A percentile compares a stretch with the other conserved stretches of the same genome.
phyloP scores from a whole-genome alignment of 208 protist genomes.

The Crithidia brevicula region DNA sequence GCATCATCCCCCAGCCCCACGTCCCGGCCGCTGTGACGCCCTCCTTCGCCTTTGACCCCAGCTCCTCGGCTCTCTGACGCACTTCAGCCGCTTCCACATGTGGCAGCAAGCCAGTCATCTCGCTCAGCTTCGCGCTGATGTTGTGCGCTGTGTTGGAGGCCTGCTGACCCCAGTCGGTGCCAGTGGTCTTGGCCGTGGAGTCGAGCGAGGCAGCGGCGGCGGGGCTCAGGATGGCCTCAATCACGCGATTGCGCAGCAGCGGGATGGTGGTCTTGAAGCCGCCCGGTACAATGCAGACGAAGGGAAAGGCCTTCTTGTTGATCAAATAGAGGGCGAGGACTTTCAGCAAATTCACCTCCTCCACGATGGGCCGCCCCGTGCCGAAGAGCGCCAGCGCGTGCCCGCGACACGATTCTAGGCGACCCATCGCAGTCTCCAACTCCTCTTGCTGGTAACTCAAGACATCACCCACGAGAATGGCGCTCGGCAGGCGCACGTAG shows the following conservation, averaged over 20 bases:
- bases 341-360: conserved; percentile 90
- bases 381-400: conserved; percentile 74
- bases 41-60: conserved; percentile 57
- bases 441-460: conserved; percentile 43
- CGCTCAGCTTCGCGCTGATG: conserved; percentile 32
- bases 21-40: conserved; percentile 45
- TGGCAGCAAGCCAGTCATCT: conserved; percentile 28
- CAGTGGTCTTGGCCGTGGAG: not conserved
- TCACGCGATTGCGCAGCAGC: conserved; percentile 54
- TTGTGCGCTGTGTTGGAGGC: conserved; percentile 20
- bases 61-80: conserved; percentile 48
- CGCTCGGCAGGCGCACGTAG: conserved; percentile 81
- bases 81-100: conserved; percentile 43
- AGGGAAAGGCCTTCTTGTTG: conserved; percentile 61
- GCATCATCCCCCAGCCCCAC: conserved; percentile 75
- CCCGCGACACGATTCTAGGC: conserved; percentile 49
- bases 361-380: conserved; percentile 72
- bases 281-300: conserved; percentile 71
- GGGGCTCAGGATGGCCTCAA: conserved; percentile 36
- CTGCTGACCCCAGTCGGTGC: conserved; percentile 20
- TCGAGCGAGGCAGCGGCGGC: conserved; percentile 18
- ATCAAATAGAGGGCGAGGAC: conserved; percentile 85
- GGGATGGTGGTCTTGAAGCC: conserved; percentile 81
- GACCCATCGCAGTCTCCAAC: conserved; percentile 47
- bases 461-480: conserved; percentile 70